A percentile compares a stretch with the other conserved stretches of the same genome.
phyloP scores from a whole-genome alignment of 495 filamentous ascomycete species.

The Daldinia loculata region DNA sequence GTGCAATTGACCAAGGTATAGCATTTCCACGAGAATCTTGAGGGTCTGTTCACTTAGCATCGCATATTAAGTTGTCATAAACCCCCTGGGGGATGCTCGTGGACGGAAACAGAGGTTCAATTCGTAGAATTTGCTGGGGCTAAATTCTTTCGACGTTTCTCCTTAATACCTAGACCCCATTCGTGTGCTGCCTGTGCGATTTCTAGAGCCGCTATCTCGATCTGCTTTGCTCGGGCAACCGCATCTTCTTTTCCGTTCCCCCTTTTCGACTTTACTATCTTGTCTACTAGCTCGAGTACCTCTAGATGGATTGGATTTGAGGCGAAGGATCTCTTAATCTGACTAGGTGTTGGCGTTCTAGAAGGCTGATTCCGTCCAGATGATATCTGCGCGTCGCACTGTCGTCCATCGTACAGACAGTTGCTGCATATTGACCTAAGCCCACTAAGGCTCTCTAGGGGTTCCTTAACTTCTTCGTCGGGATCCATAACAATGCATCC shows the following conservation, averaged over 20 bases:
- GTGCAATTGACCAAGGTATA: neutral
- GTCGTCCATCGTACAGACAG: conserved; percentile 27
- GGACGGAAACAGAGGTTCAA: conserved; percentile 4
- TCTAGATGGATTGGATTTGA: conserved; percentile 25
- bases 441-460: neutral
- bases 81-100: neutral
- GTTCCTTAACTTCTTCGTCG: neutral
- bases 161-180: conserved; percentile 25
- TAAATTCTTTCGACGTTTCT: conserved; percentile 24
- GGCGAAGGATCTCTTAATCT: conserved; percentile 21
- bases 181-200: conserved; percentile 38
- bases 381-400: conserved; percentile 17
- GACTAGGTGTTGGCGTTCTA: conserved; percentile 26
- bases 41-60: neutral
- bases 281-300: conserved; percentile 31
- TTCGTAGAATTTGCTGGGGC: conserved; percentile 10
- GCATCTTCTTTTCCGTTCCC: conserved; percentile 15
- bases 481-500: conserved; percentile 23
- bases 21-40: too few relatives aligned
- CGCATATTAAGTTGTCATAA: neutral
- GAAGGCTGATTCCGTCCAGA: conserved; percentile 15
- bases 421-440: conserved; percentile 29
- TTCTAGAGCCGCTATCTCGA: conserved; percentile 33
- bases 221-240: conserved; percentile 22
- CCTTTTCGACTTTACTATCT: conserved; percentile 9